A percentile compares a stretch with the other conserved stretches of the same genome.
phyloP scores from a whole-genome alignment of 2,329 filamentous ascomycete species.

The Parafenestella ontariensis region DNA sequence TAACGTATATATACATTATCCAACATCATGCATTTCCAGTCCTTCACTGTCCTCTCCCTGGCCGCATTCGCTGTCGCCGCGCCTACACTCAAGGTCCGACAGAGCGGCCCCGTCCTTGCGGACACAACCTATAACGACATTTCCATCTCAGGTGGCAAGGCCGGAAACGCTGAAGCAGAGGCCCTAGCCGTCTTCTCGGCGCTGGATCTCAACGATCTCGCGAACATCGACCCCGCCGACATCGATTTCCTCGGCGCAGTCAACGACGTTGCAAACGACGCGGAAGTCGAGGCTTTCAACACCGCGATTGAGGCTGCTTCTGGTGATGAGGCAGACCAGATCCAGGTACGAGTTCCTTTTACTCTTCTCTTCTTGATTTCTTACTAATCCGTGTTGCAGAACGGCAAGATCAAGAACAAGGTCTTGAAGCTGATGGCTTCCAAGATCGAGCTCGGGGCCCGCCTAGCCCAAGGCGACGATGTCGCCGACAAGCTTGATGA shows the following conservation, averaged over 20 bases:
- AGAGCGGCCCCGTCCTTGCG: constrained; percentile 32
- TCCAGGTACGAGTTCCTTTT: constrained; percentile 36
- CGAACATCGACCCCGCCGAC: constrained; percentile 57
- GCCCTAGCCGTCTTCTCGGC: constrained; percentile 64
- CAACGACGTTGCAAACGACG: constrained; percentile 61
- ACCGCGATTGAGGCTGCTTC: constrained; percentile 59
- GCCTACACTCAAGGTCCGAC: constrained; percentile 30
- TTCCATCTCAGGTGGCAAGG: constrained; percentile 60
- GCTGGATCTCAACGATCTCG: constrained; percentile 56
- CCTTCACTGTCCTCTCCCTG: constrained; percentile 35
- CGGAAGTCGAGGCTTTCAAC: constrained; percentile 64
- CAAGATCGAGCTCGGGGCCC: constrained; percentile 59
- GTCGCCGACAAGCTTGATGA: constrained; percentile 54
- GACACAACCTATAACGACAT: constrained; percentile 51
- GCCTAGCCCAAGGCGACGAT: constrained; percentile 61
- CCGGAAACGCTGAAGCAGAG: constrained; percentile 62
- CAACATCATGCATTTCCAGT: constrained; percentile 39
- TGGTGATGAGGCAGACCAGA: constrained; percentile 52
- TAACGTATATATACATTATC: not conserved
- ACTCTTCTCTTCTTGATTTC: not conserved
- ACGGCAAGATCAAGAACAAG: constrained; percentile 68
- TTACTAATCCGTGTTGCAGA: constrained; percentile 38
- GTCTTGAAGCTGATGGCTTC: constrained; percentile 65
- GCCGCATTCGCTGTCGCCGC: constrained; percentile 34
- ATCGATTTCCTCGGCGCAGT: constrained; percentile 61